Conservation (phyloP, 768 basidiomycete species). For the Suillus decipiens region DNA sequence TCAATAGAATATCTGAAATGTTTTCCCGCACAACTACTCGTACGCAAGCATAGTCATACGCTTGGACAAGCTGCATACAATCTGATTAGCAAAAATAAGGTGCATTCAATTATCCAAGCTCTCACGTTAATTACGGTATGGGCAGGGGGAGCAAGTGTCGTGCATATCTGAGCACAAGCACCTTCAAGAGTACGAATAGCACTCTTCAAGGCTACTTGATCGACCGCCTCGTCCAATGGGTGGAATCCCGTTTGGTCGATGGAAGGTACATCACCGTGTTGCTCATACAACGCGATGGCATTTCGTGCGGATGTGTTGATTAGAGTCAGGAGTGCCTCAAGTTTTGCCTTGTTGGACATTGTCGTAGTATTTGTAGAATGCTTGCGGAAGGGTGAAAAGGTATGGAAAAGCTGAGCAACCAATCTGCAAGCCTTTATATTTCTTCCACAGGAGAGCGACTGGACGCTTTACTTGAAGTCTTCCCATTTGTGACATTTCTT, state of each 20-base stretch:
- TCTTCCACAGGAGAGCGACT: neutral
- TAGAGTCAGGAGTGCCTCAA: constrained; percentile 31
- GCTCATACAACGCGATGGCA: constrained; percentile 37
- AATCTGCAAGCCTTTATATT: constrained; percentile 1
- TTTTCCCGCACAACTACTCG: constrained; percentile 30
- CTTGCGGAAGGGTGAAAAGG: neutral
- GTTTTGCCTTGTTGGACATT: constrained; percentile 21
- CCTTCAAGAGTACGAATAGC: constrained; percentile 35
- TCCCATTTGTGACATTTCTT: constrained; percentile 1
- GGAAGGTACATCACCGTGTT: constrained; percentile 30
- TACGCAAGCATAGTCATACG: constrained; percentile 31
- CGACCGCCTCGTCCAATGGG: constrained; percentile 34
- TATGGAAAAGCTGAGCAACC: neutral
- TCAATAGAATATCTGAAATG: constrained; percentile 29
- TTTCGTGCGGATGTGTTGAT: constrained; percentile 33
- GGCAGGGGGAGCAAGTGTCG: constrained; percentile 35
- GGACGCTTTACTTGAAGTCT: neutral
- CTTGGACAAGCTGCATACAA: constrained; percentile 25
- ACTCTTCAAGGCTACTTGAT: constrained; percentile 25
- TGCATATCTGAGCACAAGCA: constrained; percentile 37
- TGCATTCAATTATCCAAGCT: neutral
- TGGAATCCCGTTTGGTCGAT: constrained; percentile 37
- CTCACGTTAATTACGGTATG: constrained; percentile 36
- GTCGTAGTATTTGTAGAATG: neutral
- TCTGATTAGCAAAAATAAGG: neutral